Conservation (phyloP, 2,329 filamentous ascomycete genomes). For the Ceratocystis cubensis region DNA sequence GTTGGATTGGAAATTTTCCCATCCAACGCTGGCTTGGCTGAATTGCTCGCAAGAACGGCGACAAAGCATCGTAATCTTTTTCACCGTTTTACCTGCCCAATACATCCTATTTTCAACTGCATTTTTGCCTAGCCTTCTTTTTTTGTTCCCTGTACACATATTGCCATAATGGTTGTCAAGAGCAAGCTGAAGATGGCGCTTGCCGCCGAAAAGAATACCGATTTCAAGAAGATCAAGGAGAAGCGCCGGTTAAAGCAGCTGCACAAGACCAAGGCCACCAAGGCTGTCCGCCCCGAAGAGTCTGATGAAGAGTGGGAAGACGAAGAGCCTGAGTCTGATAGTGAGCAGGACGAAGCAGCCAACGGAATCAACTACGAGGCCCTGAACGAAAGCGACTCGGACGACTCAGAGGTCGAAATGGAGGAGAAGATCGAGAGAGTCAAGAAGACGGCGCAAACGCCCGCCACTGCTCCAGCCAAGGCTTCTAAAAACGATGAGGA, state of each 20-base stretch:
- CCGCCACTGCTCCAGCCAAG: conserved; percentile 20
- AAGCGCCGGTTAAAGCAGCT: conserved; percentile 37
- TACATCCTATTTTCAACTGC: not conserved
- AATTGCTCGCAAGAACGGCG: not conserved
- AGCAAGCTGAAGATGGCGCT: conserved; percentile 43
- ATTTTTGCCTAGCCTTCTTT: not conserved
- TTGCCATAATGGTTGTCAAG: conserved; percentile 32
- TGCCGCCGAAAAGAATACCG: conserved; percentile 41
- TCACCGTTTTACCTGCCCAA: not conserved
- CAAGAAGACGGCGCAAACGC: conserved; percentile 32
- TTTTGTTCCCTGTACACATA: not conserved
- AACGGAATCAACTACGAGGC: conserved; percentile 38
- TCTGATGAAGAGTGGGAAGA: conserved; percentile 31
- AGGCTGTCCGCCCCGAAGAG: conserved; percentile 25
- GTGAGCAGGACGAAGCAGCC: conserved; percentile 24
- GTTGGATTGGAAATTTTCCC: conserved; percentile 18
- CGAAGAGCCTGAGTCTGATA: conserved; percentile 26
- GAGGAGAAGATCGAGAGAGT: conserved; percentile 54
- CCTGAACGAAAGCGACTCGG: conserved; percentile 48
- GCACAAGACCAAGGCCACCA: conserved; percentile 29
- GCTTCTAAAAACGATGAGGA: conserved; percentile 32
- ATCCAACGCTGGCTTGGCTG: not conserved
- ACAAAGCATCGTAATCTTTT: not conserved
- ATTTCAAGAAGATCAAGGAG: conserved; percentile 41
- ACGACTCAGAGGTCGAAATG: conserved; percentile 63